Base-by-base conservation (phyloP, 805 yeast species). In the Candida silvatica region DNA sequence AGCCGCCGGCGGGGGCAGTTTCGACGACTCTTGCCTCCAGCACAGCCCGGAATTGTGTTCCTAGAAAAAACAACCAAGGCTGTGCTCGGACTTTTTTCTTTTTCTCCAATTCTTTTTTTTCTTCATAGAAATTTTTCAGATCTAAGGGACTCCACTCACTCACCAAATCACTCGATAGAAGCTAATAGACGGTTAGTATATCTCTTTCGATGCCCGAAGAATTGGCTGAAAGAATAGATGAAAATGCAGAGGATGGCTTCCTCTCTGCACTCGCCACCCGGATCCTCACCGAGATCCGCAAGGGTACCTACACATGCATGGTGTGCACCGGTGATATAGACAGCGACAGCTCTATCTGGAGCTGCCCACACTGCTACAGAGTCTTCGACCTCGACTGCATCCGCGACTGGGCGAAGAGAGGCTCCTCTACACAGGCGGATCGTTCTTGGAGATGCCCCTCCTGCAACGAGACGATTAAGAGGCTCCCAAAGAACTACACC, bases 371-470 rank as follows among this genome's bases (percentile, higher is more conserved):
- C 19, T 90, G 98, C 53, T 80, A 61, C 50, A 64, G 97, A 39
- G 94, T 82, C 1, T 90, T 85, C 51, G 96, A 90, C 52, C 63
- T 86, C 30, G 77, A 75, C 11, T 90, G 98, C 61, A 80, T 87
- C 30, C 61, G 71, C 33, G 85, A 80, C 44, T 92, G 98, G 98
- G 90, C 95, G 3, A 55, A 62, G 17, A 67, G 82, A 41, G 88
- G 88, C 4, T 72, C 82, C 2, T 71, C 83, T 5, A 78, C 83
- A 1, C 74, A 74, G 23, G 47, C 48, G 5, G 66, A 68, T 29
- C 71, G 69, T 32, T 62, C 67, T 27, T 87, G 96, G 96, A 67
- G 87, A 47, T 87, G 97, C 56, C 96, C 96, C 1, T 71, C 82
- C 3, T 83, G 94, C 54, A 85, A 75, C 57, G 62, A 57, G 32